phyloP scores from a whole-genome alignment of 768 basidiomycete species.

The Russula ochroleuca region DNA sequence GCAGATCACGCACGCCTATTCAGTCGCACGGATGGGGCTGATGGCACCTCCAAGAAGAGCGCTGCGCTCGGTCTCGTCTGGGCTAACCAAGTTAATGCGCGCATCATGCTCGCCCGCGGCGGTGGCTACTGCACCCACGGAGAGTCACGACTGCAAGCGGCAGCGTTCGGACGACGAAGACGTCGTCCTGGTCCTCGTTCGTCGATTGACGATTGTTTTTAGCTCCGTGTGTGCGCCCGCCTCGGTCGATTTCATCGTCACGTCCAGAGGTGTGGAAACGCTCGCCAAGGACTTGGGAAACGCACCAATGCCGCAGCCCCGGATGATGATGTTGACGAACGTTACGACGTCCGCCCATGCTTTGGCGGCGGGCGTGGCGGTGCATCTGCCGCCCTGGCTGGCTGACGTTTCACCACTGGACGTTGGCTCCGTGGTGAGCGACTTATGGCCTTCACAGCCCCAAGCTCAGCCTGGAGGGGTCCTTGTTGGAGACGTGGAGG shows the following conservation, averaged over 20 bases:
- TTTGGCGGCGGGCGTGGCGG: neutral
- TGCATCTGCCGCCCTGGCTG: constrained; percentile 13
- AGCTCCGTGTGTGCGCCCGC: constrained; percentile 54
- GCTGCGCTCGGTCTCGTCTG: constrained; percentile 85
- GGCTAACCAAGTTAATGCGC: constrained; percentile 87
- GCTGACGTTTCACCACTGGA: constrained; percentile 22
- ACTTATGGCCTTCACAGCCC: constrained; percentile 1
- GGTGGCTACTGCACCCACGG: constrained; percentile 29
- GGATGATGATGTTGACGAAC: neutral
- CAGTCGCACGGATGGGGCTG: constrained; percentile 49
- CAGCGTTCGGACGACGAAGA: constrained; percentile 31
- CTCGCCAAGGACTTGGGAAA: neutral
- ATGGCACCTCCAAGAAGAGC: constrained; percentile 52
- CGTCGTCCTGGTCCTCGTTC: constrained; percentile 44
- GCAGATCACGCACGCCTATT: constrained; percentile 75
- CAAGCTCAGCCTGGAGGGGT: neutral
- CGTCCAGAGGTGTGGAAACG: constrained; percentile 49
- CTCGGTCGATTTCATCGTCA: constrained; percentile 74
- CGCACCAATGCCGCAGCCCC: neutral
- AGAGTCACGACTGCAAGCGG: constrained; percentile 33
- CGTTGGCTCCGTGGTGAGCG: constrained; percentile 20
- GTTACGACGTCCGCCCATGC: neutral
- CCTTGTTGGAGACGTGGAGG: constrained; percentile 6
- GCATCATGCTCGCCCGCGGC: constrained; percentile 65
- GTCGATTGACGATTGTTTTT: constrained; percentile 75